Base-by-base conservation (phyloP, 257 asterid genomes). In the Solanum appendiculatum region DNA sequence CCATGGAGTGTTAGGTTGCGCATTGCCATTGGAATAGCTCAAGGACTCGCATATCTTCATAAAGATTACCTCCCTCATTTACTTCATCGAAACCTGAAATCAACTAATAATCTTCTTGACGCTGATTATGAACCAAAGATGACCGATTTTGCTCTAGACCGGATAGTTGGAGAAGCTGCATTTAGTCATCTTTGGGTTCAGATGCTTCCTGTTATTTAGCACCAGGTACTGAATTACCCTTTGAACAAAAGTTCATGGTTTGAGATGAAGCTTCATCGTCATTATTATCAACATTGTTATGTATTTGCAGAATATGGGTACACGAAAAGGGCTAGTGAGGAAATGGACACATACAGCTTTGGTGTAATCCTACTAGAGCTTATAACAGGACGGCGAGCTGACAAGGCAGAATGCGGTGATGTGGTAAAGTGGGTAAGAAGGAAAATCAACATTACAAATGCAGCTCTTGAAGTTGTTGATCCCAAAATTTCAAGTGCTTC, bases 371-470 rank as follows among this genome's bases (percentile, higher is more conserved):
- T 96, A 85, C 89, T 96, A 31, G 98, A 96, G 93, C 93, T 96
- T 27, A 81, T 96, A 87, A 95, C 98, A 16, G 99, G 98, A 18
- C 89, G 92, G 40, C 90, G 36, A 82, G 95, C 99, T 16, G 96
- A 91, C 88, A 75, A 74, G 66, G 86, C 51, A 0, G 92, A 88
- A 69, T 63, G 91, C 6, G 89, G 77, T 68, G 91, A 96, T 86
- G 95, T 96, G 21, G 97, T 96, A 68, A 92, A 91, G 87, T 96
- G 95, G 97, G 99, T 96, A 44, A 90, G 99, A 72, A 94, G 98
- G 89, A 96, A 96, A 89, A 90, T 96, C 51, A 94, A 95, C 93
- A 94, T 95, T 64, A 90, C 91, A 11, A 86, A 93, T 85, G 99
- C 98, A 42, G 89, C 92, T 58, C 15, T 85, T 60, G 92, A 89